Conservation (phyloP, 1,139 yeast genomes). For the Lizanozyma gosingica region DNA sequence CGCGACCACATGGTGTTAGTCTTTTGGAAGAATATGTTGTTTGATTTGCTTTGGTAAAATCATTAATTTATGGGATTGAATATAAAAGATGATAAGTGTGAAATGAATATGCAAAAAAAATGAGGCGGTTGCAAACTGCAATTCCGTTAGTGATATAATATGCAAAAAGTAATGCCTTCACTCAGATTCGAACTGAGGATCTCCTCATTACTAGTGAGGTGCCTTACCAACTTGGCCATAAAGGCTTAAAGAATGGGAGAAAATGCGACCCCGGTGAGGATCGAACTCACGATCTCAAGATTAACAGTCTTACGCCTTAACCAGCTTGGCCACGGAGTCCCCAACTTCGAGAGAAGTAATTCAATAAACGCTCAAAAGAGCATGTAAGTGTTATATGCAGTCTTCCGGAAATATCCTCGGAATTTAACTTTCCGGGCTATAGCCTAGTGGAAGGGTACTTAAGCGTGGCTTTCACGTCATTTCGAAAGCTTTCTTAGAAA, state of each 20-base stretch:
- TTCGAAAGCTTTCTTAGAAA: too few relatives aligned
- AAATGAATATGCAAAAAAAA: too few relatives aligned
- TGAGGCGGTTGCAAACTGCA: too few relatives aligned
- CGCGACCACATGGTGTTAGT: too few relatives aligned
- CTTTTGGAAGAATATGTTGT: neutral
- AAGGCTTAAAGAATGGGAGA: slow-evolving; percentile 10
- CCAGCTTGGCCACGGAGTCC: neutral
- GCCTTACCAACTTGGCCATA: slow-evolving; percentile 42
- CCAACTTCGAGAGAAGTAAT: neutral
- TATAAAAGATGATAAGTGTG: too few relatives aligned
- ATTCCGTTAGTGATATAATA: neutral
- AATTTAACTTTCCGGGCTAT: too few relatives aligned
- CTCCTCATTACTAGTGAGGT: slow-evolving; percentile 43
- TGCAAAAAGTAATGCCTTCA: slow-evolving; percentile 17
- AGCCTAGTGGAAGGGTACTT: too few relatives aligned
- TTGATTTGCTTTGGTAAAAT: neutral
- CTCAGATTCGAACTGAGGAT: slow-evolving; percentile 41
- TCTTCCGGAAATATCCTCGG: too few relatives aligned
- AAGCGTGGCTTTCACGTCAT: too few relatives aligned
- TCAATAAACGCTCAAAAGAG: neutral
- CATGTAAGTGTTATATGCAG: too few relatives aligned
- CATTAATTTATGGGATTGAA: neutral
- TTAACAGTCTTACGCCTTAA: neutral
- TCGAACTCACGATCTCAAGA: neutral
- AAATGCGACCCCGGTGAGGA: neutral